phyloP scores from a whole-genome alignment of 495 filamentous ascomycete genomes.

The Bacidia gigantensis region DNA sequence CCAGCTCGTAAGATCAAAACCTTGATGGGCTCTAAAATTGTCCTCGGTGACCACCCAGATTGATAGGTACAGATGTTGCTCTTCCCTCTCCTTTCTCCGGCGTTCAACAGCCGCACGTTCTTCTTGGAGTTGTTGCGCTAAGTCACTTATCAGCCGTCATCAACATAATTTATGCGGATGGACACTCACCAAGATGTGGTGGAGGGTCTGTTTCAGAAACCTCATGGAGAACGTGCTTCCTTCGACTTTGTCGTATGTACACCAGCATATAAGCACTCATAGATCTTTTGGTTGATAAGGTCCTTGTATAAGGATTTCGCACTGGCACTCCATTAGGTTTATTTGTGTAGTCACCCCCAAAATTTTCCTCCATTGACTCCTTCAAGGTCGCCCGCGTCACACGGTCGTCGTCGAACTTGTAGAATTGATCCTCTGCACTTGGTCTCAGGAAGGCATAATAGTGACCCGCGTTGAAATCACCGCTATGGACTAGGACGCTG shows the following conservation, averaged over 20 bases:
- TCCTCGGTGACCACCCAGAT: conserved; percentile 67
- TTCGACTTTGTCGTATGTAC: conserved; percentile 75
- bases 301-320: conserved; percentile 53
- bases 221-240: conserved; percentile 66
- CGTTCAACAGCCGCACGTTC: conserved; percentile 64
- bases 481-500: conserved; percentile 91
- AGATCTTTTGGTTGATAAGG: conserved; percentile 52
- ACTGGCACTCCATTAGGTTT: conserved; percentile 44
- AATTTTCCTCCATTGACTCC: conserved; percentile 93
- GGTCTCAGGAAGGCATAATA: conserved; percentile 98
- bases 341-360: conserved; percentile 69
- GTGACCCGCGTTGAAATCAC: conserved; percentile 94
- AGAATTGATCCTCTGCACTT: conserved; percentile 81
- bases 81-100: conserved; percentile 72
- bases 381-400: conserved; percentile 85
- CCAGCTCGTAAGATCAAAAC: conserved; percentile 69
- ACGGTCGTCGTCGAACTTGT: conserved; percentile 93
- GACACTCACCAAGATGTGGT: conserved; percentile 56
- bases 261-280: conserved; percentile 97
- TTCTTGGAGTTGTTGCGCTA: conserved; percentile 59
- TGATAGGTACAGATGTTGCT: conserved; percentile 80
- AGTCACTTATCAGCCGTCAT: conserved; percentile 21
- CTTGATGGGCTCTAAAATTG: conserved; percentile 65
- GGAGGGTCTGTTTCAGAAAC: conserved; percentile 67
- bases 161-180: neutral